Evolutionary conservation across 2,329 filamentous ascomycete species (phyloP), one percentile per base, ranked within the genome.

Genomic region (Talaromyces sp.): DNA sequence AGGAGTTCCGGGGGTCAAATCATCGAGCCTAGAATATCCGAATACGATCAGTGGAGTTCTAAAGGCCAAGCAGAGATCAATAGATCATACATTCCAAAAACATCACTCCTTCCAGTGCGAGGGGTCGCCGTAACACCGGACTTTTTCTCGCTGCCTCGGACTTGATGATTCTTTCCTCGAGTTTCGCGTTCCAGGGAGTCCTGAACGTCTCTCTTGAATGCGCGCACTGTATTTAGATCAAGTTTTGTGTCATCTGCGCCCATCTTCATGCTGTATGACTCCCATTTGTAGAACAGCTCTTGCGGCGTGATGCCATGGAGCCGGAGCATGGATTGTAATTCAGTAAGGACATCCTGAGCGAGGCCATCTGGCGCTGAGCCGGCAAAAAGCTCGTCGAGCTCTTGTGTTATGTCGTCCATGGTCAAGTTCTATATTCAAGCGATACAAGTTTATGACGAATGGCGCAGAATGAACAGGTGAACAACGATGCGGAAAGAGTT

Each of bases 201-300:
- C 74, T 94, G 92, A 7, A 97, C 85, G 73, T 91, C 89, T 74
- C 92, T 91, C 77, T 97, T 97, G 75, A 99, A 90, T 64, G 88
- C 87, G 51, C 90, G 86, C 54, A 91, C 86, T 0, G 86, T 89
- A 43, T 90, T 86, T 49, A 96, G 83, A 58, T 90, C 87, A 67
- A 91, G 80, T 67, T 84, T 88, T 68, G 89, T 88, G 65, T 92
- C 90, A 65, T 96, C 92, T 58, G 87, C 82, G 27, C 93, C 92
- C 89, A 98, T 93, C 79, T 94, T 96, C 76, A 99, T 90, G 78
- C 91, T 93, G 83, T 97, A 98, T 0, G 93, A 94, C 78, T 99
- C 95, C 95, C 95, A 99, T 84, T 98, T 98, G 87, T 92, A 97
- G 79, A 92, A 97, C 29, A 98, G 84, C 75, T 98, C 95, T 76